phyloP scores from a whole-genome alignment of 2,329 filamentous ascomycete genomes.

The Claviceps maximensis region DNA sequence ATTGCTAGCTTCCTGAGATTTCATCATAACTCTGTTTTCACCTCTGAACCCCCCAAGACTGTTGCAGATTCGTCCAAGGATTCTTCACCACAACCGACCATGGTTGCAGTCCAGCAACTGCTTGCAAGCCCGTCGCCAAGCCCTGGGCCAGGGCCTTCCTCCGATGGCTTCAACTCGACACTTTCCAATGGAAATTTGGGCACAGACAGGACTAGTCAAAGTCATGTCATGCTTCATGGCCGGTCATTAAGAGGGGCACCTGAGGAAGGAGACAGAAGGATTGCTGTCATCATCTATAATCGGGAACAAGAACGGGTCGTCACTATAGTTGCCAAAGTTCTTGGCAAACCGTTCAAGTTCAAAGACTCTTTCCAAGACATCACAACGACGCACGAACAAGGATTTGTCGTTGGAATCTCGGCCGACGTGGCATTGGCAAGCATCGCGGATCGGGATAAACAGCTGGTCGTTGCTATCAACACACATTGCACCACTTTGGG shows the following conservation, averaged over 20 bases:
- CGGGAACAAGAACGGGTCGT: slow-evolving; percentile 62
- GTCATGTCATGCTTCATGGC: slow-evolving; percentile 22
- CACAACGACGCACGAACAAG: slow-evolving; percentile 37
- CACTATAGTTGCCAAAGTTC: slow-evolving; percentile 60
- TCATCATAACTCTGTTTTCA: not conserved
- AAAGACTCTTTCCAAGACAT: slow-evolving; percentile 42
- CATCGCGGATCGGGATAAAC: slow-evolving; percentile 43
- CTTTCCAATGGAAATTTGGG: slow-evolving; percentile 15
- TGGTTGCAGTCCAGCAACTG: slow-evolving; percentile 27
- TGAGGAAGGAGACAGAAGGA: slow-evolving; percentile 41
- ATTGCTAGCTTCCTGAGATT: not conserved
- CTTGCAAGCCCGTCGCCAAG: slow-evolving; percentile 20
- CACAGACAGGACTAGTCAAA: slow-evolving; percentile 22
- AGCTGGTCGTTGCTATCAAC: slow-evolving; percentile 56
- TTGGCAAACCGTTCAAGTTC: slow-evolving; percentile 58
- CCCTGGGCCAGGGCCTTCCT: slow-evolving; percentile 10
- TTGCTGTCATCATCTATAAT: slow-evolving; percentile 55
- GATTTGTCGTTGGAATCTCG: slow-evolving; percentile 55
- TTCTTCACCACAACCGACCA: slow-evolving; percentile 6
- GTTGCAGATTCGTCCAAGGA: no score
- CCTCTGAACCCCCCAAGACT: not conserved
- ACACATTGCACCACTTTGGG: slow-evolving; percentile 61
- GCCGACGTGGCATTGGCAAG: slow-evolving; percentile 43
- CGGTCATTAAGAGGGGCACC: slow-evolving; percentile 32
- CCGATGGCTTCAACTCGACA: slow-evolving; percentile 13